A percentile compares a stretch with the other conserved stretches of the same genome.
phyloP scores from a whole-genome alignment of 1,284 basidiomycete genomes.

The Dichomitus squalens region DNA sequence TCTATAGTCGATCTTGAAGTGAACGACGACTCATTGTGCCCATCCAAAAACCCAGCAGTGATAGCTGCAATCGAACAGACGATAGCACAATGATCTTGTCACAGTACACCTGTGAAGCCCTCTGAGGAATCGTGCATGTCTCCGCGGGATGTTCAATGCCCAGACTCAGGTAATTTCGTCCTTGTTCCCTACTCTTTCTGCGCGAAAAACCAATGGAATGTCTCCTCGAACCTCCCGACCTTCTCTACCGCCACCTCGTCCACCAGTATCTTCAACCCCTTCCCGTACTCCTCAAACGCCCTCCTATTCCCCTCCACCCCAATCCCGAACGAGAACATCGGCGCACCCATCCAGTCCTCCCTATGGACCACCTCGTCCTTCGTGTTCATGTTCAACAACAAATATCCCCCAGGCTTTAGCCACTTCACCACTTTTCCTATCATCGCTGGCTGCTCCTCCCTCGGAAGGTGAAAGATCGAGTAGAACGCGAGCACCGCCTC shows the following conservation, averaged over 20 bases:
- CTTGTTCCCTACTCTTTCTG: neutral
- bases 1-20: no score
- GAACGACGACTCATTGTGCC: no score
- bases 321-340: neutral
- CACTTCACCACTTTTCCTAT: neutral
- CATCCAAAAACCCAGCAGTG: neutral
- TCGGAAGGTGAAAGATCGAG: neutral
- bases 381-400: neutral
- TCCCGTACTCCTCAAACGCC: neutral
- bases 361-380: neutral
- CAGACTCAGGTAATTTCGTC: no score
- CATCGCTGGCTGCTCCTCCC: conserved; percentile 1
- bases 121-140: neutral
- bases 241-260: neutral
- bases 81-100: no score
- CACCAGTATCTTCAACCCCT: neutral
- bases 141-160: no score
- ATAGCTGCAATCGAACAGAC: no score
- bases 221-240: neutral
- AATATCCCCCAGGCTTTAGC: neutral
- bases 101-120: no score
- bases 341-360: conserved; percentile 1
- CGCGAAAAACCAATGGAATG: conserved; percentile 1
- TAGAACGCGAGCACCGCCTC: neutral
- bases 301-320: neutral